A percentile compares a stretch with the other conserved stretches of the same genome.
phyloP scores from a whole-genome alignment of 257 asterid genomes.

The Gardenia jasminoides region DNA sequence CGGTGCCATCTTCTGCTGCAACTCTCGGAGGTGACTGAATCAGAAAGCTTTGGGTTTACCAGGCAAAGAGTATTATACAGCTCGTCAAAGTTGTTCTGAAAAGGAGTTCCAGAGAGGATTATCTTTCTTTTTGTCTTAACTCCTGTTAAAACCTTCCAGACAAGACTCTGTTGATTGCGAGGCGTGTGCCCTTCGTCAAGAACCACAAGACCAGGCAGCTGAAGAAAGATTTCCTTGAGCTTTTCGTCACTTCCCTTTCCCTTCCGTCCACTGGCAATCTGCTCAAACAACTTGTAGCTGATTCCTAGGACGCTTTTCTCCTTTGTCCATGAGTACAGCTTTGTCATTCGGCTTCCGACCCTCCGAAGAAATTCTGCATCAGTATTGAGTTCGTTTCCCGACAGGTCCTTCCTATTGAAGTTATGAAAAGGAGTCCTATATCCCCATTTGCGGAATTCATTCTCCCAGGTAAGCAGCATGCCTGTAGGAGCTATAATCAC shows the following conservation, averaged over 20 bases:
- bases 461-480: conserved; percentile 75
- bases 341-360: conserved; percentile 31
- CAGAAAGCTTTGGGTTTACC: conserved; percentile 53
- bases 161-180: conserved; percentile 46
- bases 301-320: conserved; percentile 54
- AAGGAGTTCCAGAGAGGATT: conserved; percentile 81
- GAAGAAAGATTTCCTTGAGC: conserved; percentile 48
- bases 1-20: conserved; percentile 7
- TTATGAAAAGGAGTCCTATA: conserved; percentile 55
- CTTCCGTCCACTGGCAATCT: conserved; percentile 36
- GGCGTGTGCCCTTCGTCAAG: conserved; percentile 91
- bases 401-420: conserved; percentile 40
- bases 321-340: conserved; percentile 56
- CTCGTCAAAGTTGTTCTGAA: conserved; percentile 69
- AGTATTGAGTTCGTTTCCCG: conserved; percentile 30
- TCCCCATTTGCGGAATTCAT: conserved; percentile 58
- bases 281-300: conserved; percentile 52
- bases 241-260: conserved; percentile 12
- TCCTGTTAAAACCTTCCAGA: conserved; percentile 57
- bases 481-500: conserved; percentile 69
- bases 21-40: conserved; percentile 5
- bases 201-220: conserved; percentile 54
- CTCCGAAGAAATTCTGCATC: conserved; percentile 17
- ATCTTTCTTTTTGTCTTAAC: conserved; percentile 53
- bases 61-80: conserved; percentile 62